These are phyloP conservation scores for Mortierella sp. DNA, from an alignment of 371 early-diverging fungal species.

Conservation along the genomic window DNA sequence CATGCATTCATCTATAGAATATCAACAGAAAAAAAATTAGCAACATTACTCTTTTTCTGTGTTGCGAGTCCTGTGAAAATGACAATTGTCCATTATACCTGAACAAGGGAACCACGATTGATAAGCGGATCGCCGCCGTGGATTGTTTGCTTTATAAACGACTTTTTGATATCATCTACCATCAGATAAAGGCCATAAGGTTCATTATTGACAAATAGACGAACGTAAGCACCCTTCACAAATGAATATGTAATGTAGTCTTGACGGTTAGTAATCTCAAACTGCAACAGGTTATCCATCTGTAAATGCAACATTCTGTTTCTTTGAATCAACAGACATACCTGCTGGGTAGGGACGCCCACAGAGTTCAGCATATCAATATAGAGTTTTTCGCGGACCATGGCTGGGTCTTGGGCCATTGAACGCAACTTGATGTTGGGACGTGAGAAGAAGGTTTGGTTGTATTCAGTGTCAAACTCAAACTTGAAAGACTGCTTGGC, in stretches of 20 bases:
- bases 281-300: background rate
- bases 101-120: conserved; percentile 28
- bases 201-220: conserved; percentile 65
- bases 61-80: background rate
- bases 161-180: conserved; percentile 66
- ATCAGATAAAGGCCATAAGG: conserved; percentile 66
- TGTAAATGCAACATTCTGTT: no score
- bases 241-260: background rate
- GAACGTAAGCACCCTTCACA: conserved; percentile 58
- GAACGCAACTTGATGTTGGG: conserved; percentile 65
- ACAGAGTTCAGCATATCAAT: conserved; percentile 65
- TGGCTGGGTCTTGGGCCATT: conserved; percentile 62
- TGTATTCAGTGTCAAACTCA: conserved; percentile 58
- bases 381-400: conserved; percentile 67
- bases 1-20: conserved; percentile 43
- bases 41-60: background rate
- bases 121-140: conserved; percentile 27
- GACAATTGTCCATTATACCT: conserved; percentile 11
- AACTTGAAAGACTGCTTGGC: conserved; percentile 66
- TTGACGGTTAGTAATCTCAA: background rate
- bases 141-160: conserved; percentile 60
- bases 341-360: conserved; percentile 63
- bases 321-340: background rate
- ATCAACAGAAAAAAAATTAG: conserved; percentile 3
- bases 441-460: conserved; percentile 59